A percentile compares a stretch with the other conserved stretches of the same genome.
Conservation (phyloP, 805 yeast species). For the Myxozyma lipomycoides region DNA sequence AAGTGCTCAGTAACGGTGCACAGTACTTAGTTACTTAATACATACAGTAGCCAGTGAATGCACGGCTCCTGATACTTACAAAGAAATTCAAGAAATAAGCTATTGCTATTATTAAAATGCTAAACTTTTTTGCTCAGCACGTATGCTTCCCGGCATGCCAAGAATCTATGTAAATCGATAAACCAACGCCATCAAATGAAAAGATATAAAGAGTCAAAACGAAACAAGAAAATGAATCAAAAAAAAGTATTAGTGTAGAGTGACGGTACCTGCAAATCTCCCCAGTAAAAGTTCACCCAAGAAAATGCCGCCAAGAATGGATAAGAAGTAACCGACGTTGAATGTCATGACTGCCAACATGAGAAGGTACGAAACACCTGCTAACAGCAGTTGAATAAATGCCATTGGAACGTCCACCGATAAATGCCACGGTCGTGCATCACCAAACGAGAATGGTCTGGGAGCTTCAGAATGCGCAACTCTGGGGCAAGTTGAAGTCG, state of each 20-base stretch:
- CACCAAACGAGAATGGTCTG: constrained; percentile 7
- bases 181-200: too few species aligned
- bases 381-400: constrained; percentile 21
- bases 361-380: constrained; percentile 29
- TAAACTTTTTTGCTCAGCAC: too few species aligned
- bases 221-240: background rate
- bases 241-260: background rate
- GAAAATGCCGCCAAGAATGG: constrained; percentile 32
- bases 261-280: constrained; percentile 24
- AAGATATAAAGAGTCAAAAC: background rate
- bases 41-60: too few species aligned
- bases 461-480: background rate
- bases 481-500: background rate
- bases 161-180: too few species aligned
- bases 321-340: constrained; percentile 33
- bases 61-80: too few species aligned
- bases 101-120: too few species aligned
- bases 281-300: constrained; percentile 34
- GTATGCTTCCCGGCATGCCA: too few species aligned
- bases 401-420: constrained; percentile 30
- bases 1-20: too few species aligned
- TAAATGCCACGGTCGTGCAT: constrained; percentile 28
- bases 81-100: too few species aligned
- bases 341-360: constrained; percentile 35
- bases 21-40: too few species aligned